These are phyloP conservation scores for Apiospora sp. DNA, from an alignment of 2,329 filamentous ascomycete genomes.

Conservation along the genomic window DNA sequence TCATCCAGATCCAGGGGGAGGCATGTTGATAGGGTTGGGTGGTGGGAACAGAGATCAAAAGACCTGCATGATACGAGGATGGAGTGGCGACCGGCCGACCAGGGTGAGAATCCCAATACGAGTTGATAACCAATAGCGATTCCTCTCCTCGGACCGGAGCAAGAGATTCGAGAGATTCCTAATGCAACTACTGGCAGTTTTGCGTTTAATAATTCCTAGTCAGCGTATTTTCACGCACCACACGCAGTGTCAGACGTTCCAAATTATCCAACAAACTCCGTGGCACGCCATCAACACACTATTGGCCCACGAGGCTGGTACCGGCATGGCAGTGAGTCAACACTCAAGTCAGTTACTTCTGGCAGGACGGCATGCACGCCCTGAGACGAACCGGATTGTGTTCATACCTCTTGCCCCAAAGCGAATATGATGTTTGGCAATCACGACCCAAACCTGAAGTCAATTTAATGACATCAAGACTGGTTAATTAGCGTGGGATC, in stretches of 20 bases:
- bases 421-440: background rate
- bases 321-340: background rate
- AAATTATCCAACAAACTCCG: background rate
- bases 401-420: background rate
- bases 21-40: background rate
- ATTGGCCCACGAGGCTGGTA: slow-evolving; percentile 4
- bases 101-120: background rate
- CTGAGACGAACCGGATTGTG: slow-evolving; percentile 3
- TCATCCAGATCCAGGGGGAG: background rate
- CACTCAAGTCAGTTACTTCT: background rate
- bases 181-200: background rate
- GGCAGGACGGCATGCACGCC: slow-evolving; percentile 4
- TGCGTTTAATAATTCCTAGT: background rate
- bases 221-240: background rate
- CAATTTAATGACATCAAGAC: slow-evolving; percentile 21
- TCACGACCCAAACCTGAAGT: background rate
- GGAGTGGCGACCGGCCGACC: background rate
- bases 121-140: background rate
- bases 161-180: background rate
- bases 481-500: slow-evolving; percentile 7
- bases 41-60: background rate
- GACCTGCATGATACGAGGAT: slow-evolving; percentile 17
- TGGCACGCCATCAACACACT: background rate
- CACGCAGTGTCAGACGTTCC: background rate
- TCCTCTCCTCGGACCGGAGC: background rate